Percentiles rank a stretch among this genome's conserved stretches.
These are phyloP conservation scores for Trichoderma aggressivum DNA, from an alignment of 2,329 filamentous ascomycete genomes.

Conservation along the genomic window DNA sequence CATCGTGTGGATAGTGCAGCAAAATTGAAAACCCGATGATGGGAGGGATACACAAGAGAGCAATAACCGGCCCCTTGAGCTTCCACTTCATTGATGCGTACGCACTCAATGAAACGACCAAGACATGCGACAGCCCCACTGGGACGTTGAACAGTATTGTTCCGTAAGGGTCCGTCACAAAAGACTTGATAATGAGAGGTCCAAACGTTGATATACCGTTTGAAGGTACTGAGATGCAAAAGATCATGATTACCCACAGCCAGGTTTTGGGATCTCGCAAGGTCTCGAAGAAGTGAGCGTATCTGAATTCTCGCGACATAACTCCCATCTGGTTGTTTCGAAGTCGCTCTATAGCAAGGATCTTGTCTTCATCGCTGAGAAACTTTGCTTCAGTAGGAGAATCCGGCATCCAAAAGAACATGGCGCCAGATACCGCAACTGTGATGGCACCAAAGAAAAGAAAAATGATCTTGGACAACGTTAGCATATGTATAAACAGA, in stretches of 20 bases:
- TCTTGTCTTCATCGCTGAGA: slow-evolving; percentile 48
- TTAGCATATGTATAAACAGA: background rate
- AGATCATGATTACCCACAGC: slow-evolving; percentile 54
- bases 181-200: slow-evolving; percentile 56
- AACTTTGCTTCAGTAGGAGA: slow-evolving; percentile 50
- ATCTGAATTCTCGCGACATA: slow-evolving; percentile 50
- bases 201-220: slow-evolving; percentile 59
- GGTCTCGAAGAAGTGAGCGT: slow-evolving; percentile 51
- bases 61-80: slow-evolving; percentile 55
- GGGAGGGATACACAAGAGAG: slow-evolving; percentile 53
- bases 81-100: slow-evolving; percentile 53
- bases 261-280: slow-evolving; percentile 57
- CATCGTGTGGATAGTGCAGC: slow-evolving; percentile 45
- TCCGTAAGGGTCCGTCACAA: slow-evolving; percentile 54
- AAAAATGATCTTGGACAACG: slow-evolving; percentile 45
- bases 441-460: slow-evolving; percentile 52
- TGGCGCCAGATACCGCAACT: slow-evolving; percentile 43
- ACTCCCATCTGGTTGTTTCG: slow-evolving; percentile 55
- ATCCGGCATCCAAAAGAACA: slow-evolving; percentile 48
- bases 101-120: slow-evolving; percentile 56
- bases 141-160: slow-evolving; percentile 61
- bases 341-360: slow-evolving; percentile 52
- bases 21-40: slow-evolving; percentile 56
- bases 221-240: slow-evolving; percentile 55
- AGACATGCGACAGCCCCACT: slow-evolving; percentile 57